Percentiles rank a stretch among this genome's conserved stretches.
Conservation (phyloP, 2,329 filamentous ascomycete species). For the Ceratocystis lukuohia region DNA sequence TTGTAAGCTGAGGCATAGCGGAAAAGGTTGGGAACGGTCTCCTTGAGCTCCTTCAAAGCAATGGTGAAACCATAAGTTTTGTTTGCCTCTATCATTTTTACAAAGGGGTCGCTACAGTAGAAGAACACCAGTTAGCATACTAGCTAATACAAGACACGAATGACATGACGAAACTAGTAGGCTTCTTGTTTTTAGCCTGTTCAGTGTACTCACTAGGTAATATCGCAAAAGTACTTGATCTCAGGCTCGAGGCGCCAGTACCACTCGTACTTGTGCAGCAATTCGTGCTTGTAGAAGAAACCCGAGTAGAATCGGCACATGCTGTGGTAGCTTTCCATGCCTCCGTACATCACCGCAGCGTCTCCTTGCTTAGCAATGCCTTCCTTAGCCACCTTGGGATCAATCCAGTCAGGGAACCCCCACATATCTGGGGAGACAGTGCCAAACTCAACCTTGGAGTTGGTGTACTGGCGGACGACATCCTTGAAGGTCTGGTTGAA, state of each 20-base stretch:
- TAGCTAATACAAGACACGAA: neutral
- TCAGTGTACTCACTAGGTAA: slow-evolving; percentile 63
- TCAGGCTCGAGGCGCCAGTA: slow-evolving; percentile 99
- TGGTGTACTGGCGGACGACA: slow-evolving; percentile 80
- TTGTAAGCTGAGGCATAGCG: slow-evolving; percentile 98
- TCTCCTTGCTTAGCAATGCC: slow-evolving; percentile 95
- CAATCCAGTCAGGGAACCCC: slow-evolving; percentile 95
- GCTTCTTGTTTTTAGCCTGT: neutral
- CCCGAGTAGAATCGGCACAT: slow-evolving; percentile 99
- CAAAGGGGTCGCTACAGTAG: slow-evolving; percentile 65
- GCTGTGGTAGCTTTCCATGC: slow-evolving; percentile 95
- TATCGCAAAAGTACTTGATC: slow-evolving; percentile 99
- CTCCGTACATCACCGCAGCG: slow-evolving; percentile 96
- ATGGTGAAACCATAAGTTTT: slow-evolving; percentile 99
- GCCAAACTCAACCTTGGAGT: slow-evolving; percentile 75
- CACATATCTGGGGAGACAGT: slow-evolving; percentile 84
- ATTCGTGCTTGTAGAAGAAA: slow-evolving; percentile 96
- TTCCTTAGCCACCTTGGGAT: slow-evolving; percentile 84
- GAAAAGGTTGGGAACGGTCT: slow-evolving; percentile 97
- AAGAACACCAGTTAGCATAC: neutral
- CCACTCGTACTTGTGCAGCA: slow-evolving; percentile 95
- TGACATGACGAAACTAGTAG: neutral
- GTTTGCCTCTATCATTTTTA: slow-evolving; percentile 84
- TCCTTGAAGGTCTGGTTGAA: slow-evolving; percentile 93
- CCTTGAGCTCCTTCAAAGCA: slow-evolving; percentile 91